Evolutionary conservation across 1,284 basidiomycete genomes (phyloP), one percentile per base, ranked within the genome.

Genomic region (Trichosporon sp.): DNA sequence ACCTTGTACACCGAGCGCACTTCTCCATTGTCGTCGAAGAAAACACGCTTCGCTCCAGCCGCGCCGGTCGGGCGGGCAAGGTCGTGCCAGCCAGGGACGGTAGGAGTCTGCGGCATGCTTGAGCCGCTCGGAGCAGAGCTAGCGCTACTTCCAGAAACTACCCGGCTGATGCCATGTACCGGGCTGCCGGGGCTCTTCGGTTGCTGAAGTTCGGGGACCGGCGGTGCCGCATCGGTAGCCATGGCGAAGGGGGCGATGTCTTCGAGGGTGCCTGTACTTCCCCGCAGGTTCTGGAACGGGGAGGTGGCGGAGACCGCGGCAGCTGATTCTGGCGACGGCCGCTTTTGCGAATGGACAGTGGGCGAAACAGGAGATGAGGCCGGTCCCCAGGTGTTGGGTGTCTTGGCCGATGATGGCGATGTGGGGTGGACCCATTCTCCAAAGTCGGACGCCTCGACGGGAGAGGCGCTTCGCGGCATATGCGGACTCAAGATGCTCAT

Each of bases 1-100:
- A 80, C 71, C 34, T 69, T 69, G 60, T 80, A 80, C 2, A 70
- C 64, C 0, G 66, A 59, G 2, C 49, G 61, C 4, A 68, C 60
- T n/a, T 64, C 60, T 69, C 70, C 59, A 9, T 29, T 34, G 19
- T 49, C 58, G 13, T 61, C 61, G 49, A 40, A 32, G 37, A 60
- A 63, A 2, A 62, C 59, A 54, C 67, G 56, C 23, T 61, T 57
- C 3, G 58, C 68, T 31, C 66, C 60, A 1, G 63, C 62, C 19
- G 60, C 44, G 23, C 63, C 67, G 31, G 65, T 44, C 6, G 62
- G 59, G 19, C 65, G 62, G 4, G 62, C 64, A 6, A 62, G 49
- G n/a, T 69, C 67, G 49, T 63, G 63, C 71, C 73, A 73, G 6
- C 64, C 31, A 27, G 62, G 56, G 16, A 29, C 34, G n/a, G 49